Conservation (phyloP, 371 early-diverging fungal genomes). For the Mortierella sp. region DNA sequence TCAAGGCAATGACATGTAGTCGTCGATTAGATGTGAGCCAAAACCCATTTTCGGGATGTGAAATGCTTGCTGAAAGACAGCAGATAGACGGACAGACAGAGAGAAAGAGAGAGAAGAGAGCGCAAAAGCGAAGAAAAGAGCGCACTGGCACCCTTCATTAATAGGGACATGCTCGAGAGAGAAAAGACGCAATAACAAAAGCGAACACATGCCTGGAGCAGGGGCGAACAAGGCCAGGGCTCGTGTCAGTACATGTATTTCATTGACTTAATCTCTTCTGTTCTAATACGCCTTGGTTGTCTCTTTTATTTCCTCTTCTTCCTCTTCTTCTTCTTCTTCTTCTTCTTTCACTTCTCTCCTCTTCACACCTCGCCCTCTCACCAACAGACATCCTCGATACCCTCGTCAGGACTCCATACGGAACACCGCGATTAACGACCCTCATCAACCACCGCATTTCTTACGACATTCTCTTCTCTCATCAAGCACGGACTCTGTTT, state of each 20-base stretch:
- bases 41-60: conserved; percentile 1
- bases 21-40: background rate
- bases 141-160: conserved; percentile 1
- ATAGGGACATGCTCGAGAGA: background rate
- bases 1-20: background rate
- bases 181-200: background rate
- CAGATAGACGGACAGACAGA: background rate
- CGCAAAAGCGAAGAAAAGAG: background rate
- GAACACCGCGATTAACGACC: conserved; percentile 7
- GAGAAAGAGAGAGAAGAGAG: background rate
- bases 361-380: background rate
- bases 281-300: background rate
- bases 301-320: background rate
- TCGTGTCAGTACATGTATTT: conserved; percentile 1
- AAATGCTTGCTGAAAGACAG: background rate
- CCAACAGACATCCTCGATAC: background rate
- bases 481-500: background rate
- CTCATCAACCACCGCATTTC: background rate
- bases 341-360: background rate
- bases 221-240: background rate
- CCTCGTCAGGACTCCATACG: conserved; percentile 5
- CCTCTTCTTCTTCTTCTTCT: background rate
- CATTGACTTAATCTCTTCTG: too few species aligned
- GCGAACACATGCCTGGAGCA: background rate
- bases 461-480: background rate